Evolutionary conservation across 805 yeast species (phyloP).

Genomic region (Candida tibetensis): DNA sequence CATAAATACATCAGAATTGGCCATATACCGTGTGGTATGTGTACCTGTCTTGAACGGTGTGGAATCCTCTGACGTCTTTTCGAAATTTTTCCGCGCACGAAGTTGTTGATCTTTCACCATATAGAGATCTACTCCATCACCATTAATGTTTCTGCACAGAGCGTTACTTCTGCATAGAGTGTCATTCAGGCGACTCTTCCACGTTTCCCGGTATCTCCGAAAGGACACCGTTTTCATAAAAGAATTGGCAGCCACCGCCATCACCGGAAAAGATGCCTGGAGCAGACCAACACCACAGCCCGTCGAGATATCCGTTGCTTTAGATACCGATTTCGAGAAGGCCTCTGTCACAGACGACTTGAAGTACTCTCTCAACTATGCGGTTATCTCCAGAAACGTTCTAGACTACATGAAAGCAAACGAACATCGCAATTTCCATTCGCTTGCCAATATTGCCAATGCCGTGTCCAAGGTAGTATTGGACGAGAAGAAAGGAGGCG

Average conservation of each 20-base stretch:
- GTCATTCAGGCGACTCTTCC: background rate
- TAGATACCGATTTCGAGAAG: constrained; percentile 62
- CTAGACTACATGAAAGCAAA: constrained; percentile 46
- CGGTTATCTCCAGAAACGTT: constrained; percentile 72
- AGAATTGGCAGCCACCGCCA: constrained; percentile 58
- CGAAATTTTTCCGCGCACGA: no score
- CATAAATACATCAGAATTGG: no score
- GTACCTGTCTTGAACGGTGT: no score
- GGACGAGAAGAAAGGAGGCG: constrained; percentile 44
- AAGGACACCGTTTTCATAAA: constrained; percentile 47
- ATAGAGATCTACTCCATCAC: no score
- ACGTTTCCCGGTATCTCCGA: no score
- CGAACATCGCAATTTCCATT: constrained; percentile 38
- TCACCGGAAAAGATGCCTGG: constrained; percentile 77
- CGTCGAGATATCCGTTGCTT: constrained; percentile 53
- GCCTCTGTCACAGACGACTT: constrained; percentile 85
- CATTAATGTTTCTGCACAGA: no score
- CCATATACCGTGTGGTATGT: no score
- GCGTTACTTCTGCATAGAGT: no score
- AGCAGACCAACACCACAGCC: constrained; percentile 65
- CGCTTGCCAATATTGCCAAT: constrained; percentile 48
- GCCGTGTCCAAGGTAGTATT: constrained; percentile 45
- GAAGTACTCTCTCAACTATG: constrained; percentile 82
- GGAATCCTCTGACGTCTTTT: no score
- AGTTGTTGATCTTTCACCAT: no score